Base-by-base conservation (phyloP, 2,329 filamentous ascomycete genomes). In the Ilyonectria sp. region DNA sequence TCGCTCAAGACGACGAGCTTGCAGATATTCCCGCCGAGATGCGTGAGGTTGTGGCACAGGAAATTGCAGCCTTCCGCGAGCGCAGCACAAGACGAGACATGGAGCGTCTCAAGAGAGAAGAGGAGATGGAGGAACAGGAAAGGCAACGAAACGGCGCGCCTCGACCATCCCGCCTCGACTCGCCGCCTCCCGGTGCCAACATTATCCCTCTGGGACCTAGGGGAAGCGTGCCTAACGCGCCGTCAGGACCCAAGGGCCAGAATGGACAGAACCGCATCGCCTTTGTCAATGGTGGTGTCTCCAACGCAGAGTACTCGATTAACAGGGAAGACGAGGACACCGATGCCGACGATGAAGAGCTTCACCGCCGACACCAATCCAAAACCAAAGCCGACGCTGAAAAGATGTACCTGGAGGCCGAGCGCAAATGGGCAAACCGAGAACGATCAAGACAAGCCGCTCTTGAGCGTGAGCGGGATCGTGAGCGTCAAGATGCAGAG, bases 1-100 rank as follows among this genome's bases (percentile, higher is more conserved):
- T 97, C 35, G 91, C 92, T 1, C 89, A 93, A 59, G 96, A 99
- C 70, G 97, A 99, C 77, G 96, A 99, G 77, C 86, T 99, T 33
- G 92, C 95, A 21, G 96, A 99, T 76, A 98, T 99, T 54, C 96
- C 96, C 0, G 92, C 94, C 1, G 96, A 98, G 78, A 97, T 97
- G 94, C 91, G 96, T 26, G 96, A 97, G 78, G 95, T 94, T 0
- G 96, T 99, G 17, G 94, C 96, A 0, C 92, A 92, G 64, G 97
- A 99, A 79, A 99, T 99, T 75, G 91, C 94, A 0, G 93, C 95
- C 0, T 99, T 99, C 84, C 89, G 96, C 71, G 96, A 99, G 72
- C 89, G 95, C 21, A 98, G 95, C 74, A 97, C 91, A 67, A 90
- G 93, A 68, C 89, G 95, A 44, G 96, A 99, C 77, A 84, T 97